Conservation (phyloP, 139 green algal genomes). For the Chlamydomonas sp. region DNA sequence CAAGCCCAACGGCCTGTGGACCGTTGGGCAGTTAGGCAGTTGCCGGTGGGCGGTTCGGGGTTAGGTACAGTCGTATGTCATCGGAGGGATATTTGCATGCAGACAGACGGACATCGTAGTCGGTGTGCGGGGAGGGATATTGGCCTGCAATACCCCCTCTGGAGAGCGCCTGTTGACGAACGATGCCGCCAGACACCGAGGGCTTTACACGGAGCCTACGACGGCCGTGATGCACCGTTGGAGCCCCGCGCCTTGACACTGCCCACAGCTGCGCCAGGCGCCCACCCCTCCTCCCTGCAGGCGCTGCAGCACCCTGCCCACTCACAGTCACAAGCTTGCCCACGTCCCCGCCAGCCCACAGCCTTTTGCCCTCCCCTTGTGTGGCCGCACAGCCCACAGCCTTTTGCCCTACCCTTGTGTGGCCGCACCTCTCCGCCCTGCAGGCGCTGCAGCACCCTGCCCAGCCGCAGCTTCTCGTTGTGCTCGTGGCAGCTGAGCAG, state of each 20-base stretch:
- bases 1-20: slow-evolving; percentile 76
- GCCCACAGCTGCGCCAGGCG: neutral
- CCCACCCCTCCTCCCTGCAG: slow-evolving; percentile 63
- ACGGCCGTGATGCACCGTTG: too few relatives aligned
- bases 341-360: neutral
- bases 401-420: neutral
- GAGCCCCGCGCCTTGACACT: too few relatives aligned
- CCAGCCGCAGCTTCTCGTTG: slow-evolving; percentile 79
- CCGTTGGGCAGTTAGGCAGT: neutral
- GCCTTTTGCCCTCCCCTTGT: neutral
- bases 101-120: too few relatives aligned
- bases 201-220: too few relatives aligned
- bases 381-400: slow-evolving; percentile 6
- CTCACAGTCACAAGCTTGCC: slow-evolving; percentile 16
- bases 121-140: too few relatives aligned
- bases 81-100: too few relatives aligned
- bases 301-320: slow-evolving; percentile 60
- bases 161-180: too few relatives aligned
- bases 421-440: slow-evolving; percentile 54
- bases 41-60: neutral
- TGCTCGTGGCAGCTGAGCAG: slow-evolving; percentile 83
- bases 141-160: too few relatives aligned
- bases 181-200: too few relatives aligned
- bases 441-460: slow-evolving; percentile 67
- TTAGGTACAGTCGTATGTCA: neutral